These are phyloP conservation scores for Cystoderma amianthinum DNA, from an alignment of 768 basidiomycete genomes.

Conservation along the genomic window DNA sequence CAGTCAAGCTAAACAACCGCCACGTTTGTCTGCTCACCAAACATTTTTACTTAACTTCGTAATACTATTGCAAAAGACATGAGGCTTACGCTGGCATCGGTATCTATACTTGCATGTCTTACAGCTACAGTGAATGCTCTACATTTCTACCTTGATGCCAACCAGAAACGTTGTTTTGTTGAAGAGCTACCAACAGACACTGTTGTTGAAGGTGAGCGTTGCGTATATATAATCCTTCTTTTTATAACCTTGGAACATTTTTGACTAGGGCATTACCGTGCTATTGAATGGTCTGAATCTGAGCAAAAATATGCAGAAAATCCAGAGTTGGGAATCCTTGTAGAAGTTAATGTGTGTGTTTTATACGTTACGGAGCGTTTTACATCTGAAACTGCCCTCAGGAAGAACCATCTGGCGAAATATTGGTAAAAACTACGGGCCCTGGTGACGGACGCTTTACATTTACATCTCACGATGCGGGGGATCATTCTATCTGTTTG, in stretches of 20 bases:
- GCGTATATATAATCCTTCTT: background rate
- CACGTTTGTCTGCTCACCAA: conserved; percentile 7
- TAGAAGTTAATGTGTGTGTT: conserved; percentile 65
- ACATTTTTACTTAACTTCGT: background rate
- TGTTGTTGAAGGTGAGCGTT: conserved; percentile 77
- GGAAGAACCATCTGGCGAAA: conserved; percentile 82
- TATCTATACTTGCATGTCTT: conserved; percentile 24
- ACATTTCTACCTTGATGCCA: conserved; percentile 95
- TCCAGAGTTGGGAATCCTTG: conserved; percentile 77
- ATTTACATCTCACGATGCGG: conserved; percentile 94
- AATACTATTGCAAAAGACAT: background rate
- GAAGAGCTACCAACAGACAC: conserved; percentile 95
- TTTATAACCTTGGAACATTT: background rate
- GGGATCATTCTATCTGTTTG: conserved; percentile 96
- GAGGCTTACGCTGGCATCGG: conserved; percentile 5
- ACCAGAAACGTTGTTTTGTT: conserved; percentile 91
- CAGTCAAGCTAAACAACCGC: conserved; percentile 12
- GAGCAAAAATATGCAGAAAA: conserved; percentile 64
- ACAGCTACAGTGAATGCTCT: conserved; percentile 59
- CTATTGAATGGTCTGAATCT: conserved; percentile 84
- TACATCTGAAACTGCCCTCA: conserved; percentile 25
- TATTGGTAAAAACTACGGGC: conserved; percentile 85
- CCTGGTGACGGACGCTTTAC: conserved; percentile 90
- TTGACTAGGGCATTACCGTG: conserved; percentile 78
- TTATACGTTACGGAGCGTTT: too few species aligned